These are phyloP conservation scores for Solanum rostratum DNA, from an alignment of 257 asterid species.

Conservation along the genomic window DNA sequence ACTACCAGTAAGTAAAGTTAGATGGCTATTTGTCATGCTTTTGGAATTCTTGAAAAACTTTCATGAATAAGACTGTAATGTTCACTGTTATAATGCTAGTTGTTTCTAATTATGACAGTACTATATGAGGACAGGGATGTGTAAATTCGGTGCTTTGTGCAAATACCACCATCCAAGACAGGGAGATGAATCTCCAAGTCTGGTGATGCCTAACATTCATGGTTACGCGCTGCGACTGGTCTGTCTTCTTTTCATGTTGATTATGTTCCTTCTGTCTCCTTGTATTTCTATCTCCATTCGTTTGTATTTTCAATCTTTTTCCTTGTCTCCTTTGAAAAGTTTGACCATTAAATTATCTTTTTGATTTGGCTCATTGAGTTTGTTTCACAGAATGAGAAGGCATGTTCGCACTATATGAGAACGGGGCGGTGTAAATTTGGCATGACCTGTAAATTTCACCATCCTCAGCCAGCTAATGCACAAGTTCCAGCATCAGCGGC, in stretches of 20 bases:
- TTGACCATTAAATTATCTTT: background rate
- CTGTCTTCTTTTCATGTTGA: background rate
- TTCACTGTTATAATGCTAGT: background rate
- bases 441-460: too few relatives aligned
- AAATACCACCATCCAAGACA: constrained; percentile 71
- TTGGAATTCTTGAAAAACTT: background rate
- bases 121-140: constrained; percentile 64
- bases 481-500: too few relatives aligned
- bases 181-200: constrained; percentile 45
- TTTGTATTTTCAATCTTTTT: background rate
- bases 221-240: constrained; percentile 17
- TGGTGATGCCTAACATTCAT: constrained; percentile 13
- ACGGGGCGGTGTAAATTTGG: constrained; percentile 25
- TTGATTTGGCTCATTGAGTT: too few relatives aligned
- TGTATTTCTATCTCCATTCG: too few relatives aligned
- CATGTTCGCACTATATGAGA: constrained; percentile 51
- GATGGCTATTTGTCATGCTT: background rate
- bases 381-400: constrained; percentile 56
- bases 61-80: background rate
- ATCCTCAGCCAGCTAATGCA: too few relatives aligned
- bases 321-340: background rate
- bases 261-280: background rate
- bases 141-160: constrained; percentile 72
- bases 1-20: background rate
- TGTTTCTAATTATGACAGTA: constrained; percentile 26